Percentiles rank a stretch among this genome's conserved stretches.
Evolutionary conservation across 2,329 filamentous ascomycete genomes (phyloP).

Genomic region (Beauveria caledonica): DNA sequence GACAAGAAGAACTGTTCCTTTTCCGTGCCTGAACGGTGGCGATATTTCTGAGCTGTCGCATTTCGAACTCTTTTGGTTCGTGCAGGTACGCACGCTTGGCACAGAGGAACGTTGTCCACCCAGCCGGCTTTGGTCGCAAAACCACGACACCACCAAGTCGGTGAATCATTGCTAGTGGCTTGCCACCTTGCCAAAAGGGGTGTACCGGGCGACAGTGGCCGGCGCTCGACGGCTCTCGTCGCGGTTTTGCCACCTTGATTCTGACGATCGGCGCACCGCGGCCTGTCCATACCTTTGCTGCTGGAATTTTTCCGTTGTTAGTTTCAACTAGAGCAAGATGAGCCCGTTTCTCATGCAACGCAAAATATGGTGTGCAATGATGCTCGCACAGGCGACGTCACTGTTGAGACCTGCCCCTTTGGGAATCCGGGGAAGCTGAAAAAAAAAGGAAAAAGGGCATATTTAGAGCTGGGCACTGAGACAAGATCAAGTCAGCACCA

Average conservation of each 20-base stretch:
- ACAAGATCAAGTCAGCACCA: neutral
- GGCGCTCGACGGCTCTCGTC: neutral
- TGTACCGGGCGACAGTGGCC: neutral
- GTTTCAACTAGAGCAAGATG: neutral
- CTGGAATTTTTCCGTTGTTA: neutral
- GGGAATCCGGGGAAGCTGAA: conserved; percentile 8
- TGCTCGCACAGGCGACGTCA: neutral
- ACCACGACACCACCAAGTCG: neutral
- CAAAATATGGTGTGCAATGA: neutral
- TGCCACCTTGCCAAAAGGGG: neutral
- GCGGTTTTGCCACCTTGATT: neutral
- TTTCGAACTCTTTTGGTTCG: neutral
- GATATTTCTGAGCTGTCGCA: conserved; percentile 5
- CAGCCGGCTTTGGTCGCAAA: neutral
- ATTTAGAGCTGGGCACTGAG: neutral
- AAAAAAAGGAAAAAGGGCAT: neutral
- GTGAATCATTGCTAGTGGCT: neutral
- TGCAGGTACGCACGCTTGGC: neutral
- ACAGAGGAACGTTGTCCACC: neutral
- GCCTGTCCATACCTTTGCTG: neutral
- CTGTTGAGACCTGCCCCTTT: neutral
- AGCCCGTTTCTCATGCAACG: neutral
- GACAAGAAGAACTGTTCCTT: neutral
- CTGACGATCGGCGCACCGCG: neutral
- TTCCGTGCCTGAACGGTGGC: neutral